Conservation (phyloP, 352 stramenopile species). For the Phytophthora europaea region DNA sequence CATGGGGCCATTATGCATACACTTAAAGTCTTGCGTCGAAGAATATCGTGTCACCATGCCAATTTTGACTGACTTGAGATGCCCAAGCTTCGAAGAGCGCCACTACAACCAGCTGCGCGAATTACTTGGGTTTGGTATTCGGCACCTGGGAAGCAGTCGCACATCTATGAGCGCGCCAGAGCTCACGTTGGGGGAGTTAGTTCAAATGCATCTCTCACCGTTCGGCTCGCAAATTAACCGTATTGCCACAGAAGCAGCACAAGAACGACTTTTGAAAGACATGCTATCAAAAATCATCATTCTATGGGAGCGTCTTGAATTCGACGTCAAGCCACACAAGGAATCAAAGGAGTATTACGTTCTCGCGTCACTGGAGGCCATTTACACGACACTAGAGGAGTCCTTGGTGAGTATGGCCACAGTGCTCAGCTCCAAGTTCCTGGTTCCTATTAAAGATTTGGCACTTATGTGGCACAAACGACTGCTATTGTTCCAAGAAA, state of each 20-base stretch:
- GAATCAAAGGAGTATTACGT: slow-evolving; percentile 92
- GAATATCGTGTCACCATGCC: slow-evolving; percentile 87
- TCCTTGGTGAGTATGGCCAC: slow-evolving; percentile 92
- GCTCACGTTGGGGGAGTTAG: slow-evolving; percentile 85
- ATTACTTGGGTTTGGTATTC: slow-evolving; percentile 86
- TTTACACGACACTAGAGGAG: slow-evolving; percentile 90
- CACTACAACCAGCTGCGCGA: slow-evolving; percentile 65
- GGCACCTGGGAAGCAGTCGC: slow-evolving; percentile 31
- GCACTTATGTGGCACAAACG: slow-evolving; percentile 76
- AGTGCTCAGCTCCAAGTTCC: slow-evolving; percentile 91
- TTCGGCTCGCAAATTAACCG: slow-evolving; percentile 83
- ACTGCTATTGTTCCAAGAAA: slow-evolving; percentile 85
- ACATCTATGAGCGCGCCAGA: slow-evolving; percentile 8
- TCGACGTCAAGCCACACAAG: slow-evolving; percentile 93
- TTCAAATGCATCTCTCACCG: slow-evolving; percentile 81
- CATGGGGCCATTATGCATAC: slow-evolving; percentile 53
- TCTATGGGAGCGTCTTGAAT: slow-evolving; percentile 87
- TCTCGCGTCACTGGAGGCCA: slow-evolving; percentile 77
- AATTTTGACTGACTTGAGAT: slow-evolving; percentile 71
- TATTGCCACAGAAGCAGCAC: slow-evolving; percentile 87
- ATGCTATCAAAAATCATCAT: slow-evolving; percentile 90
- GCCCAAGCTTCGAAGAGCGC: slow-evolving; percentile 68
- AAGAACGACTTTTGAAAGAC: slow-evolving; percentile 90
- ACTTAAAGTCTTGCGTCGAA: slow-evolving; percentile 84
- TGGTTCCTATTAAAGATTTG: slow-evolving; percentile 81